Base-by-base conservation (phyloP, 257 asterid genomes). In the Jacaranda mimosifolia region DNA sequence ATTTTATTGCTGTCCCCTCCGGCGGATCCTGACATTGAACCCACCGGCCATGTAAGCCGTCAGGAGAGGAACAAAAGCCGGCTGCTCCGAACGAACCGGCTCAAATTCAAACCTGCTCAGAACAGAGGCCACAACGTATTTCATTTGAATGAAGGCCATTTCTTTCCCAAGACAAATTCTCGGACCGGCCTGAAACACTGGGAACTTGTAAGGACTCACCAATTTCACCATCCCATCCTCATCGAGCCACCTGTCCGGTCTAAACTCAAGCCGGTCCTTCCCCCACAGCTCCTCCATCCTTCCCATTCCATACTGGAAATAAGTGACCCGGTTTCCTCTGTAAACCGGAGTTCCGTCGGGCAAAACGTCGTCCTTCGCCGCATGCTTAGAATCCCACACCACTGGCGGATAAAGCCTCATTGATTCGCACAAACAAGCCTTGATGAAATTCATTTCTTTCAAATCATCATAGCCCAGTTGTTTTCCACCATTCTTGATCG, bases 351-450 rank as follows among this genome's bases (percentile, higher is more conserved):
- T 92, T 0, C 98, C 98, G 21, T 94, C 98, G 0, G 97, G 97
- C 62, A 94, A 73, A 2, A 87, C 65, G 64, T 94, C 98, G 74
- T 88, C 94, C 1, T 58, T 75, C 3, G 71, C 85, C 2, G 97
- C 94, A 49, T 91, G 94, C 63, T 92, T 92, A 0, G 98, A 92
- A 80, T 94, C 98, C 97, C 97, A 94, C 63, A 86, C 97, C 65
- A 94, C 98, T n/a, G 98, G 98, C 3, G 98, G 98, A 60, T 94
- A 94, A 1, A 94, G 96, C 81, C 98, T 81, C 94, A 94, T 84
- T 0, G 93, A 82, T 36, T 94, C 98, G 15, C 91, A 89, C 40
- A 94, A 21, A 45, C 97, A 92, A 0, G 97, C 98, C 56, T 83
- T 84, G 0, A 82, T 14, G 13, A 70, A 82, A 4, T 83, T 78